Conservation (phyloP, 164 flowering plant species). For the Macadamia integrifolia region DNA sequence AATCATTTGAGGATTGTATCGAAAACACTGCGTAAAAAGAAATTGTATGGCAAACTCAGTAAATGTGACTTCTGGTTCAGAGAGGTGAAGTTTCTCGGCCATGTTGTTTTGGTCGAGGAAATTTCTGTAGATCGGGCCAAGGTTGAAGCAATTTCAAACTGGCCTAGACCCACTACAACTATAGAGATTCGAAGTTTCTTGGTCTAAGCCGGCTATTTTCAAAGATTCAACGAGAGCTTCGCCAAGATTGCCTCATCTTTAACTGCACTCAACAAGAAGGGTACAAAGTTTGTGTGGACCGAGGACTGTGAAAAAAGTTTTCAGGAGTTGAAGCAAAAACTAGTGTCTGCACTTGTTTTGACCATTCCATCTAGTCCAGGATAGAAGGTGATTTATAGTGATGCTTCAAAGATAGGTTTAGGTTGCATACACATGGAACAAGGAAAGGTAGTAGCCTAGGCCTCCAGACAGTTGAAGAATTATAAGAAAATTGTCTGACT, state of each 20-base stretch:
- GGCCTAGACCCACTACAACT: background rate
- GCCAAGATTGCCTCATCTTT: background rate
- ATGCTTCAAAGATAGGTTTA: no score
- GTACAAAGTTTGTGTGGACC: no score
- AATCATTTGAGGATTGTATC: no score
- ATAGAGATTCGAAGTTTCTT: conserved; percentile 13
- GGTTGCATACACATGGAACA: no score
- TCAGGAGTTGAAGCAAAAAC: no score
- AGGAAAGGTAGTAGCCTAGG: no score
- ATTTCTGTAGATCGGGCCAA: conserved; percentile 1
- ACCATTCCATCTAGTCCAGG: no score
- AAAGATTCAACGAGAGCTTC: conserved; percentile 7
- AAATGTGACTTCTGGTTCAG: background rate
- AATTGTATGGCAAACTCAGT: background rate
- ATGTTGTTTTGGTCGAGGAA: background rate
- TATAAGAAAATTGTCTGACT: no score
- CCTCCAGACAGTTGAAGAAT: no score
- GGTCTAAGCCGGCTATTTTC: conserved; percentile 16
- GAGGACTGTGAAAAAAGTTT: background rate
- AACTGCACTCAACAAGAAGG: conserved; percentile 1
- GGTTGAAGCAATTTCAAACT: conserved; percentile 4
- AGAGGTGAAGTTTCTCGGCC: background rate
- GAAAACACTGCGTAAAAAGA: background rate
- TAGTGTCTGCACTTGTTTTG: no score
- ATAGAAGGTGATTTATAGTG: no score